Evolutionary conservation across 208 protist genomes (phyloP).

Genomic region (Leishmania turanica): DNA sequence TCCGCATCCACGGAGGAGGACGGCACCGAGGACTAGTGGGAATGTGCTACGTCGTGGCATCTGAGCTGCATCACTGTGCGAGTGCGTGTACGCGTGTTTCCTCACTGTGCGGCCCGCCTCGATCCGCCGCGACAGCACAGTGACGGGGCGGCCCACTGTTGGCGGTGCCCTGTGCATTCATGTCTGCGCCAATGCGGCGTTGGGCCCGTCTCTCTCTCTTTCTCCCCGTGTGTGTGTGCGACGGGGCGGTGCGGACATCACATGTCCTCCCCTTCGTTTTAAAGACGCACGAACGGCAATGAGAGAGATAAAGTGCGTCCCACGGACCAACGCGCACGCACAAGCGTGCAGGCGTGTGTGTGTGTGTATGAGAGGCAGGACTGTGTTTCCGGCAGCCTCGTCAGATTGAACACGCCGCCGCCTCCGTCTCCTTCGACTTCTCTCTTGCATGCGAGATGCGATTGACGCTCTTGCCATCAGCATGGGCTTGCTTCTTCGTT

Average conservation of each 20-base stretch:
- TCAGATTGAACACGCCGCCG: not conserved
- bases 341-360: not conserved
- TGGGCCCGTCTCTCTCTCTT: not conserved
- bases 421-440: not conserved
- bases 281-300: not conserved
- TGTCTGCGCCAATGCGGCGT: not conserved
- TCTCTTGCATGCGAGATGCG: not conserved
- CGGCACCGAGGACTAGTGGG: slow-evolving; percentile 5
- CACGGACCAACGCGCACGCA: not conserved
- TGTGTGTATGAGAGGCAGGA: not conserved
- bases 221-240: not conserved
- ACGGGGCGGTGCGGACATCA: not conserved
- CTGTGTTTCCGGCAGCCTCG: not conserved
- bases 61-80: not conserved
- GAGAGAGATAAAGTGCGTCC: not conserved
- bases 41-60: not conserved
- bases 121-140: not conserved
- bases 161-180: not conserved
- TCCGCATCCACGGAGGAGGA: slow-evolving; percentile 35
- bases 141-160: not conserved
- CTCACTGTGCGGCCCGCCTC: not conserved
- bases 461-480: not conserved
- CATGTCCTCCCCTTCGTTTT: not conserved
- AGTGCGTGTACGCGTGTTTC: not conserved
- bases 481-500: not conserved